Base-by-base conservation (phyloP, 2,329 filamentous ascomycete genomes). In the Pezicula rhizophila region DNA sequence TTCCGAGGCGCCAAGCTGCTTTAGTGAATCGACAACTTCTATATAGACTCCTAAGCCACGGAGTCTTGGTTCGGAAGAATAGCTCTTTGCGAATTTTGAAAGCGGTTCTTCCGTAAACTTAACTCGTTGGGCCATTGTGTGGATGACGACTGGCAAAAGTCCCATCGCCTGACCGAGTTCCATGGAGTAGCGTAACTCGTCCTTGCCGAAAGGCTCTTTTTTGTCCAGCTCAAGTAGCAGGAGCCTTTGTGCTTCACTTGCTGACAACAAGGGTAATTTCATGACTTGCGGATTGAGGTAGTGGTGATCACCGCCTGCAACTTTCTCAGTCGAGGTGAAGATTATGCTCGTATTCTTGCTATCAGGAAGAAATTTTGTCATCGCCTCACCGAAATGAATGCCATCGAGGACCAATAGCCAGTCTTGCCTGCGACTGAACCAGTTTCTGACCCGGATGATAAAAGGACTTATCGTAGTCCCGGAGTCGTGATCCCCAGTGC, bases 351-450 rank as follows among this genome's bases (percentile, higher is more conserved):
- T 84, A 48, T 79, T 75, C 51, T 69, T 74, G 25, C 74, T 75
- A 56, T 83, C 82, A 0, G 84, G 84, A n/a, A 88, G 78, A 52
- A 83, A 85, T 34, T 75, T 68, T 42, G 72, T 68, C 20, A 87
- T 72, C 3, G 79, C 73, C 5, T 73, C 69, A 43, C 80, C 77
- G 51, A 85, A 84, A 35, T 75, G 77, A 23, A 87, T 73, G 1
- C 82, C 84, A 53, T 88, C 84, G 34, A 87, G 75, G 1, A 87
- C 72, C 25, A 88, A 64, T 2, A 88, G 69, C 84, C 84, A 88
- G 8, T 79, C 73, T n/a, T 79, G 70, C 15, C 75, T 76, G 18
- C 66, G 66, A 53, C 78, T 78, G 39, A 88, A 73, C 83, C 84
- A 87, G 18, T 70, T 67, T 15, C 75, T 73, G 7, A 87, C 83